phyloP scores from a whole-genome alignment of 2,329 filamentous ascomycete species.

The Colletotrichum kahawae region DNA sequence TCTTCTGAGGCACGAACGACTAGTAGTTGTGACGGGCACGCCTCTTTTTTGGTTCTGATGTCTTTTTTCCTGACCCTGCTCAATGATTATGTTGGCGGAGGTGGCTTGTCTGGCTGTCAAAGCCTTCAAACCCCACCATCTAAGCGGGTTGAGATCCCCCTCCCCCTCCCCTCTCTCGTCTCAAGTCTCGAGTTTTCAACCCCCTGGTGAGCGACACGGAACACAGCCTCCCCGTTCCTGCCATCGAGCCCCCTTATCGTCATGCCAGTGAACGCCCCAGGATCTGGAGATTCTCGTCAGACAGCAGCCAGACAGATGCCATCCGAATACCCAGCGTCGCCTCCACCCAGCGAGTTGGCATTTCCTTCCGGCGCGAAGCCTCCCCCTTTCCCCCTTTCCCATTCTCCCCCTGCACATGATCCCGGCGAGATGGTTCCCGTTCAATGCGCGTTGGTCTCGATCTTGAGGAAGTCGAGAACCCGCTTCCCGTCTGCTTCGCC shows the following conservation, averaged over 20 bases:
- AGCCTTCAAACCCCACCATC: not conserved
- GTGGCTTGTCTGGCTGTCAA: not conserved
- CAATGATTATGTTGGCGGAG: not conserved
- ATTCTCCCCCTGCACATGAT: not conserved
- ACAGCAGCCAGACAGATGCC: not conserved
- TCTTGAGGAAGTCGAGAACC: constrained; percentile 33
- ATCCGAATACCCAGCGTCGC: not conserved
- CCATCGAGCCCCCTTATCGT: not conserved
- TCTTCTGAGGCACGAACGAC: not conserved
- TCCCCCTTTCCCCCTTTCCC: not conserved
- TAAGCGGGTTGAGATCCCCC: not conserved
- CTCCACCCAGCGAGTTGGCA: not conserved
- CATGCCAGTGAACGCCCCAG: not conserved
- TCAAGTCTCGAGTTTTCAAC: not conserved
- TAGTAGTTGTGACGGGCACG: not conserved
- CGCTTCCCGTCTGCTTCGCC: constrained; percentile 32
- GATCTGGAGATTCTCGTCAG: not conserved
- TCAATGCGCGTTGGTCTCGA: constrained; percentile 13
- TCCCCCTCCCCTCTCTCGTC: not conserved
- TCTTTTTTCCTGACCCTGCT: not conserved
- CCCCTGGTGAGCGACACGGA: not conserved
- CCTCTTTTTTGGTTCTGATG: not conserved
- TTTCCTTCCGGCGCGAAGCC: not conserved
- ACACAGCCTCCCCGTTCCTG: constrained; percentile 10
- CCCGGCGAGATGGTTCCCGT: not conserved